Conservation (phyloP, 768 basidiomycete genomes). For the Rhodocollybia butyracea region DNA sequence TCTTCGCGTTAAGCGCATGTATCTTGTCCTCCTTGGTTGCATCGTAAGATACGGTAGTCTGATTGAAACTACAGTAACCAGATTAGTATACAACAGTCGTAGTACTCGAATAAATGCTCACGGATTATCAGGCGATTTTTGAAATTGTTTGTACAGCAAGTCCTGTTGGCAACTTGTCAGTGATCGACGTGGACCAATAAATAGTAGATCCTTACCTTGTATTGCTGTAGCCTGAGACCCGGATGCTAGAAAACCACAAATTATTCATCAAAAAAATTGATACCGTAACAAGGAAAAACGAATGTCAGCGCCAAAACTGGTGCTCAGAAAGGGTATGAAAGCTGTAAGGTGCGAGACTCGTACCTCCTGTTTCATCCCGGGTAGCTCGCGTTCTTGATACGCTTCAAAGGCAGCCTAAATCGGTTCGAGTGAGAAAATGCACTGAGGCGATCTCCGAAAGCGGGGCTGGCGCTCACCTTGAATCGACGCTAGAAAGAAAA, state of each 20-base stretch:
- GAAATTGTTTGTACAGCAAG: constrained; percentile 89
- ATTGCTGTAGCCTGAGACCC: constrained; percentile 87
- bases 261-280: constrained; percentile 12
- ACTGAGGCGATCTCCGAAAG: neutral
- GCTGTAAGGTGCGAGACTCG: constrained; percentile 15
- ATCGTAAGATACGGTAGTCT: constrained; percentile 74
- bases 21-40: constrained; percentile 86
- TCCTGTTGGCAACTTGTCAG: constrained; percentile 44
- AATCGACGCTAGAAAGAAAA: constrained; percentile 65
- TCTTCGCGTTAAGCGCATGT: constrained; percentile 66
- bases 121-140: constrained; percentile 96
- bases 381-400: constrained; percentile 84
- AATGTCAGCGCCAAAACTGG: neutral
- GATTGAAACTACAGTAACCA: constrained; percentile 86
- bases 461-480: constrained; percentile 50
- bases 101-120: constrained; percentile 44
- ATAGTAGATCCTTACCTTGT: constrained; percentile 51
- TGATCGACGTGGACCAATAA: neutral
- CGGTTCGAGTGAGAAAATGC: neutral
- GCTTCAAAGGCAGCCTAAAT: constrained; percentile 82
- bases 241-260: constrained; percentile 55
- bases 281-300: constrained; percentile 7
- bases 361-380: constrained; percentile 73
- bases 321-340: neutral
- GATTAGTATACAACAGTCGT: too few relatives aligned